Conservation (phyloP, 78 protist species). For the Andalucia godoyi region DNA sequence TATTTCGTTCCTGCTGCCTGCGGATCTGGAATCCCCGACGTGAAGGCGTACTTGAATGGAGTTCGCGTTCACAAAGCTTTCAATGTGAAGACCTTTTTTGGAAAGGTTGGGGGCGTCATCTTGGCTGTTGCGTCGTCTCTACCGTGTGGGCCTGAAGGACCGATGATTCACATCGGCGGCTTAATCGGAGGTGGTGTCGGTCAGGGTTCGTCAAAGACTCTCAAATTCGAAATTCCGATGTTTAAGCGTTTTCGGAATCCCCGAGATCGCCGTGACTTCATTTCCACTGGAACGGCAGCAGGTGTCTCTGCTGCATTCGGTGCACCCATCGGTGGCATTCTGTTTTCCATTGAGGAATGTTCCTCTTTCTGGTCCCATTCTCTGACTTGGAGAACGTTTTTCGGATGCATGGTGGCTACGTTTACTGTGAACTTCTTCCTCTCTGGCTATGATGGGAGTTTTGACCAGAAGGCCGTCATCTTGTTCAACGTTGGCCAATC, state of each 20-base stretch:
- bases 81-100: conserved; percentile 32
- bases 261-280: conserved; percentile 62
- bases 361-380: conserved; percentile 51
- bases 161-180: conserved; percentile 77
- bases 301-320: conserved; percentile 90
- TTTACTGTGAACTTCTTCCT: conserved; percentile 32
- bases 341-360: conserved; percentile 80
- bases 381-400: conserved; percentile 76
- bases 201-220: conserved; percentile 50
- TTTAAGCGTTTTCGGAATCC: conserved; percentile 52
- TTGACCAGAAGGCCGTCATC: neutral
- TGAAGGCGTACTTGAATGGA: conserved; percentile 43
- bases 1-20: conserved; percentile 29
- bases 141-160: conserved; percentile 65
- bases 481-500: neutral
- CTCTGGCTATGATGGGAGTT: neutral
- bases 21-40: conserved; percentile 74
- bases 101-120: conserved; percentile 38
- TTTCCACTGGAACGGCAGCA: conserved; percentile 84
- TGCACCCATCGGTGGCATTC: conserved; percentile 87
- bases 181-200: conserved; percentile 61
- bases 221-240: conserved; percentile 10
- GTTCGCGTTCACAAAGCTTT: conserved; percentile 7
- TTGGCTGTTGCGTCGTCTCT: conserved; percentile 43
- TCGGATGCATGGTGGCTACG: conserved; percentile 56